Conservation (phyloP, 306 rosid species). For the Malus asiatica region DNA sequence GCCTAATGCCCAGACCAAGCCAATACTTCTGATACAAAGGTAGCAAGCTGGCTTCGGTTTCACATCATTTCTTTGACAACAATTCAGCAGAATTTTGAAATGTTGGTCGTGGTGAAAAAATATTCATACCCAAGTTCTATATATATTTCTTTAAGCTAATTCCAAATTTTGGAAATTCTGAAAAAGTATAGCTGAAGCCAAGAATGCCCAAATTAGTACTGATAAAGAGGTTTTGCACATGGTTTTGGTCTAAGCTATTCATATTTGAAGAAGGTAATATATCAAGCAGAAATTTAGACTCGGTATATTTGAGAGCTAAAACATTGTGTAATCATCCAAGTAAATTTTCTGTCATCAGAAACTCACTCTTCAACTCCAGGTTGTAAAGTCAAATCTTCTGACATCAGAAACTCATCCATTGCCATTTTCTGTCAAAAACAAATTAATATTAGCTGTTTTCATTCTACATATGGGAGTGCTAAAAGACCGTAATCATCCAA, state of each 20-base stretch:
- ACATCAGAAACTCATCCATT: conserved; percentile 60
- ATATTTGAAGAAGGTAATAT: background rate
- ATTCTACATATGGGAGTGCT: conserved; percentile 2
- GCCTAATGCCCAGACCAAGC: background rate
- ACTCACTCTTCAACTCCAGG: conserved; percentile 94
- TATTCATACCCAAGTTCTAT: background rate
- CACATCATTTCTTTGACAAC: background rate
- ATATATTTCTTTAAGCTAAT: background rate
- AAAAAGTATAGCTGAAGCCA: background rate
- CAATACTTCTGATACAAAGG: background rate
- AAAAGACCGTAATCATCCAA: background rate
- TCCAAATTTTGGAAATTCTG: background rate
- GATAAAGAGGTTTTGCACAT: background rate
- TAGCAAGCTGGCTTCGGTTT: background rate
- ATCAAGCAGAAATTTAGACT: background rate
- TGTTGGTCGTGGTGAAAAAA: background rate
- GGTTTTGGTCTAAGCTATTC: background rate
- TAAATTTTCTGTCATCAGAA: background rate
- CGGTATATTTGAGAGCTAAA: background rate
- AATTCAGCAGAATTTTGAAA: background rate
- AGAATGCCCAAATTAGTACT: background rate
- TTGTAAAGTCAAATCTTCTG: conserved; percentile 61
- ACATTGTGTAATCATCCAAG: background rate
- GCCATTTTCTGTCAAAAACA: conserved; percentile 59
- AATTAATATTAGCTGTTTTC: conserved; percentile 20